Percentiles rank a stretch among this genome's conserved stretches.
phyloP scores from a whole-genome alignment of 768 basidiomycete genomes.

The Gyrodon lividus region DNA sequence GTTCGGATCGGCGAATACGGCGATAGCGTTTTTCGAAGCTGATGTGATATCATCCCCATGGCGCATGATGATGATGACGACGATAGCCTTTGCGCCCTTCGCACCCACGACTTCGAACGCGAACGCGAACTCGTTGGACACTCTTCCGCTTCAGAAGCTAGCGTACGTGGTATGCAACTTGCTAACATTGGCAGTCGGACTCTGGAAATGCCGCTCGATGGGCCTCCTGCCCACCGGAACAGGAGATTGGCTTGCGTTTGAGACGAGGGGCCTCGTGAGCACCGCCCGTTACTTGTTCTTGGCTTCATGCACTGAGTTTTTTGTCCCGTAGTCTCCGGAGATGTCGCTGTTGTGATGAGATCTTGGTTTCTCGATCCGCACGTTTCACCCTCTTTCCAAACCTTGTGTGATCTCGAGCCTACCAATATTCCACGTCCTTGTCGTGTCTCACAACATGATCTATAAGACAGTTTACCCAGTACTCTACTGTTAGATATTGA shows the following conservation, averaged over 20 bases:
- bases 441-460: conserved; percentile 15
- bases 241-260: conserved; percentile 94
- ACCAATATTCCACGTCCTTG: no score
- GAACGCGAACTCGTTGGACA: conserved; percentile 44
- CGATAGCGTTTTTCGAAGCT: not conserved
- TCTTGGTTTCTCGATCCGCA: not conserved
- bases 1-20: not conserved
- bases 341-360: conserved; percentile 35
- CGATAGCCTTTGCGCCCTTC: conserved; percentile 75
- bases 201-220: conserved; percentile 95
- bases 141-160: conserved; percentile 68
- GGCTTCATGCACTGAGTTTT: not conserved
- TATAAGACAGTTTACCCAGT: conserved; percentile 13
- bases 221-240: conserved; percentile 88
- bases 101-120: conserved; percentile 46
- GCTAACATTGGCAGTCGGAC: conserved; percentile 75
- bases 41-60: not conserved
- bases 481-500: conserved; percentile 12
- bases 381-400: not conserved
- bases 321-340: conserved; percentile 41
- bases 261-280: conserved; percentile 66
- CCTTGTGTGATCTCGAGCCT: conserved; percentile 14
- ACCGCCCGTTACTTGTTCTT: not conserved
- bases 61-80: no score
- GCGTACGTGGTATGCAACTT: conserved; percentile 73